Evolutionary conservation across 352 stramenopile species (phyloP).

Genomic region (Elongisporangium prolatum): DNA sequence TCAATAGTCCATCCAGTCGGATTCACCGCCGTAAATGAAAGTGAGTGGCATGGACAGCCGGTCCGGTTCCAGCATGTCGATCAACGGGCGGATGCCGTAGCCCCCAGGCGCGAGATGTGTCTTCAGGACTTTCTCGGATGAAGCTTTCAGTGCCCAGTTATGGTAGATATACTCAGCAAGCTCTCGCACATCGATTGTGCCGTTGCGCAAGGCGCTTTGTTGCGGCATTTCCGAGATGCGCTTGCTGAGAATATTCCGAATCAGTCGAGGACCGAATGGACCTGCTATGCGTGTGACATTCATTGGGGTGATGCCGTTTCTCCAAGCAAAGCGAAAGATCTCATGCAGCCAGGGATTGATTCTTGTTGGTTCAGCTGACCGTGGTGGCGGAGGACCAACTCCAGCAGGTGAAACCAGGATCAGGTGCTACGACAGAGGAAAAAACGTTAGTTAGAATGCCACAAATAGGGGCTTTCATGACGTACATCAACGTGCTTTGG

Average conservation of each 20-base stretch:
- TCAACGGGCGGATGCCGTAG: slow-evolving; percentile 60
- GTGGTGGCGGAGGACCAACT: slow-evolving; percentile 43
- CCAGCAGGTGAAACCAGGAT: slow-evolving; percentile 72
- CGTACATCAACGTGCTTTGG: slow-evolving; percentile 60
- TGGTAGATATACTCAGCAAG: slow-evolving; percentile 80
- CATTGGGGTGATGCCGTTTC: slow-evolving; percentile 72
- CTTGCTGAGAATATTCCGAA: slow-evolving; percentile 53
- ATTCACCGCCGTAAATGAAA: slow-evolving; percentile 78
- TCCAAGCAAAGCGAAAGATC: slow-evolving; percentile 52
- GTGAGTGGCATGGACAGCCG: slow-evolving; percentile 72
- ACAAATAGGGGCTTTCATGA: too few relatives aligned
- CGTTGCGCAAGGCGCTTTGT: slow-evolving; percentile 62
- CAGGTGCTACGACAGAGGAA: slow-evolving; percentile 47
- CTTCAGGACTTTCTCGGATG: slow-evolving; percentile 64
- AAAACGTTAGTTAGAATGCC: not conserved
- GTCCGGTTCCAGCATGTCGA: slow-evolving; percentile 52
- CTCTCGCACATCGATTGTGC: slow-evolving; percentile 51
- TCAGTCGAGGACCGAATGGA: slow-evolving; percentile 72
- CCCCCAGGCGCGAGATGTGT: slow-evolving; percentile 73
- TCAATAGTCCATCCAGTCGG: slow-evolving; percentile 85
- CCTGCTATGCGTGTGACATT: slow-evolving; percentile 57
- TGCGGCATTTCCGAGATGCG: slow-evolving; percentile 76
- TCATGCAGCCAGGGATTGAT: slow-evolving; percentile 47
- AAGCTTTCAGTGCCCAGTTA: slow-evolving; percentile 80
- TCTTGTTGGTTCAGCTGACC: slow-evolving; percentile 25